Evolutionary conservation across 352 stramenopile species (phyloP).

Genomic region (Phytophthora constricta): DNA sequence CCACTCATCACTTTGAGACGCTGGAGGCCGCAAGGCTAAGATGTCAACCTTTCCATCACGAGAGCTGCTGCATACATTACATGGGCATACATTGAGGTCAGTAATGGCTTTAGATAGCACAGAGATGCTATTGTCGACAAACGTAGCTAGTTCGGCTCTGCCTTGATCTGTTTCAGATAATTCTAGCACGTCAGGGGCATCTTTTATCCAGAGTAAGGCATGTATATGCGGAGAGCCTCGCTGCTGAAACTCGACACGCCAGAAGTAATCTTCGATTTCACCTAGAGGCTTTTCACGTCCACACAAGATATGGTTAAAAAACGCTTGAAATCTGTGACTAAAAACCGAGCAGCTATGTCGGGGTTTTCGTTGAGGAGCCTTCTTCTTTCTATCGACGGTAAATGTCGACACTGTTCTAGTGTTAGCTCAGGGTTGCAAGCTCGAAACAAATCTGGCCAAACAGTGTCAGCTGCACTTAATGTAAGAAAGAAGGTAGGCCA

Average conservation of each 20-base stretch:
- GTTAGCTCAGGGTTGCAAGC: slow-evolving; percentile 15
- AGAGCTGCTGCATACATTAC: neutral
- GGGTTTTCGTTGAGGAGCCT: slow-evolving; percentile 20
- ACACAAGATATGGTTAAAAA: slow-evolving; percentile 17
- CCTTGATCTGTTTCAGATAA: slow-evolving; percentile 8
- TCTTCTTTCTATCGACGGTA: neutral
- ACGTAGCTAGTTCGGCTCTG: neutral
- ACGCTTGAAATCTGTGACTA: too few relatives aligned
- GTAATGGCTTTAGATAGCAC: neutral
- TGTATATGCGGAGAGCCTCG: slow-evolving; percentile 24
- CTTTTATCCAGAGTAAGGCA: slow-evolving; percentile 22
- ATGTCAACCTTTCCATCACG: neutral
- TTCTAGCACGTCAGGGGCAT: slow-evolving; percentile 18
- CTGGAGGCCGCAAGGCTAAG: neutral
- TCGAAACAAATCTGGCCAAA: slow-evolving; percentile 30
- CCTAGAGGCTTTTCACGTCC: slow-evolving; percentile 3
- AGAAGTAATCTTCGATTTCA: slow-evolving; percentile 26
- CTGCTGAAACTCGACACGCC: slow-evolving; percentile 23
- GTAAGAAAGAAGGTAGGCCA: slow-evolving; percentile 27
- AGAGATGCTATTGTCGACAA: slow-evolving; percentile 10
- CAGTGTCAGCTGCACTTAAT: slow-evolving; percentile 31
- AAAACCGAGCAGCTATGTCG: slow-evolving; percentile 26
- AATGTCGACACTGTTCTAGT: neutral
- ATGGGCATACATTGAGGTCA: neutral
- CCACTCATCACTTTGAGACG: neutral